phyloP scores from a whole-genome alignment of 2,329 filamentous ascomycete genomes.

The Dichotomopilus funicola region DNA sequence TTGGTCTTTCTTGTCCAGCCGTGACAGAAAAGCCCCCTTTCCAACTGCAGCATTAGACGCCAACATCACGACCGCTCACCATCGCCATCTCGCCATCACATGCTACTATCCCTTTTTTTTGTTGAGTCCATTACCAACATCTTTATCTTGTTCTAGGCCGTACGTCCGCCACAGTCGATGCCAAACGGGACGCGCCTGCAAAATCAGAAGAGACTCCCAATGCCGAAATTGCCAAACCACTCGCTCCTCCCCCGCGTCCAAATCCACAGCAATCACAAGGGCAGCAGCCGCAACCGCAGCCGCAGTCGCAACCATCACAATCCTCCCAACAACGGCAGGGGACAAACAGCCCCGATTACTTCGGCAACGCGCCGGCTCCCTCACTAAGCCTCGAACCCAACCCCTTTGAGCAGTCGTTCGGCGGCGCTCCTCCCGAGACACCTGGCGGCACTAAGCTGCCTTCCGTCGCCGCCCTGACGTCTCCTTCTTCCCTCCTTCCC shows the following conservation, averaged over 20 bases:
- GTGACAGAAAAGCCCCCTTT: too few species aligned
- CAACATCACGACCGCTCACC: too few species aligned
- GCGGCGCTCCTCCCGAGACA: slow-evolving; percentile 61
- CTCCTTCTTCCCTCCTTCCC: slow-evolving; percentile 73
- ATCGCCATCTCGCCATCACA: not conserved
- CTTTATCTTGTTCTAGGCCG: too few species aligned
- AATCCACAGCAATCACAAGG: slow-evolving; percentile 20
- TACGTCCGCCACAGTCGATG: slow-evolving; percentile 8
- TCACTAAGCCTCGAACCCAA: slow-evolving; percentile 78
- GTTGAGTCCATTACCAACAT: slow-evolving; percentile 13
- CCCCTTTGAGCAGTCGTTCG: slow-evolving; percentile 94
- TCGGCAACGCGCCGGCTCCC: slow-evolving; percentile 47
- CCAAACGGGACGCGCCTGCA: slow-evolving; percentile 35
- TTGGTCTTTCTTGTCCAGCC: not conserved
- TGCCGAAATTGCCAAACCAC: slow-evolving; percentile 56
- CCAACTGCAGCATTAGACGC: too few species aligned
- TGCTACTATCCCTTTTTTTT: slow-evolving; percentile 18
- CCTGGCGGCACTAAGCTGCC: slow-evolving; percentile 79
- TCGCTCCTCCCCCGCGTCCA: slow-evolving; percentile 65
- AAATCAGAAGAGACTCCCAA: slow-evolving; percentile 47
- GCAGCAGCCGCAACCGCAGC: too few species aligned
- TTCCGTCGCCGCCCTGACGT: slow-evolving; percentile 83
- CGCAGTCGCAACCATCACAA: too few species aligned
- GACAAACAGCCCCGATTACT: slow-evolving; percentile 60
- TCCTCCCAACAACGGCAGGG: slow-evolving; percentile 31